A percentile compares a stretch with the other conserved stretches of the same genome.
phyloP scores from a whole-genome alignment of 306 rosid genomes.

The Acacia crassicarpa region DNA sequence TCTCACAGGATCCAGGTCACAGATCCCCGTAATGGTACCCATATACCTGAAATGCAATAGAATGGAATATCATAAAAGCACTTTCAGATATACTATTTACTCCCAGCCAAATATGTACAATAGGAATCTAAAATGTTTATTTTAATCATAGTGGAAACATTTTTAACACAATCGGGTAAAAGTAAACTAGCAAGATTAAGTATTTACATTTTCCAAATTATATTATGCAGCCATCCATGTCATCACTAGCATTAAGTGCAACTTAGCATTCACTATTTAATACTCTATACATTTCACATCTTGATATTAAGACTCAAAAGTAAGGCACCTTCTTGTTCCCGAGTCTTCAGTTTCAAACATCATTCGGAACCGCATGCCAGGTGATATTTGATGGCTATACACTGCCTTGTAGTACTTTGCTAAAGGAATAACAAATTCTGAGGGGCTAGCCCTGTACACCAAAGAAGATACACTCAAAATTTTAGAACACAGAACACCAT shows the following conservation, averaged over 20 bases:
- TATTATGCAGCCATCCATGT: constrained; percentile 11
- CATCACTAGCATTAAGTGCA: constrained; percentile 7
- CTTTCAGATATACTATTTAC: constrained; percentile 5
- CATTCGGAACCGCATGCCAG: constrained; percentile 98
- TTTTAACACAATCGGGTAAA: background rate
- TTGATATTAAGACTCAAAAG: constrained; percentile 20
- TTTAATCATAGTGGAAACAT: background rate
- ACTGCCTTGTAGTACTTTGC: constrained; percentile 97
- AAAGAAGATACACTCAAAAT: constrained; percentile 14
- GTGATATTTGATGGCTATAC: constrained; percentile 83
- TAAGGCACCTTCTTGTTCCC: constrained; percentile 88
- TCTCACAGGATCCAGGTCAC: constrained; percentile 87
- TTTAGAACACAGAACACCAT: constrained; percentile 6
- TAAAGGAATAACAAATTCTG: constrained; percentile 95
- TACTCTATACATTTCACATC: background rate
- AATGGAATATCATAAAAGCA: constrained; percentile 3
- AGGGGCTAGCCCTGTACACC: constrained; percentile 90
- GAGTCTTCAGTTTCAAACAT: constrained; percentile 99
- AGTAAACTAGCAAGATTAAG: constrained; percentile 8
- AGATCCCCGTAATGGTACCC: constrained; percentile 95
- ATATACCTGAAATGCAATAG: constrained; percentile 67
- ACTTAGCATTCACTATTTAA: background rate
- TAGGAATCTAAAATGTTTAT: background rate
- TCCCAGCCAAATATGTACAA: background rate
- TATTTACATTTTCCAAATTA: constrained; percentile 19